These are phyloP conservation scores for Beauveria medogensis DNA, from an alignment of 2,329 filamentous ascomycete genomes.

Conservation along the genomic window DNA sequence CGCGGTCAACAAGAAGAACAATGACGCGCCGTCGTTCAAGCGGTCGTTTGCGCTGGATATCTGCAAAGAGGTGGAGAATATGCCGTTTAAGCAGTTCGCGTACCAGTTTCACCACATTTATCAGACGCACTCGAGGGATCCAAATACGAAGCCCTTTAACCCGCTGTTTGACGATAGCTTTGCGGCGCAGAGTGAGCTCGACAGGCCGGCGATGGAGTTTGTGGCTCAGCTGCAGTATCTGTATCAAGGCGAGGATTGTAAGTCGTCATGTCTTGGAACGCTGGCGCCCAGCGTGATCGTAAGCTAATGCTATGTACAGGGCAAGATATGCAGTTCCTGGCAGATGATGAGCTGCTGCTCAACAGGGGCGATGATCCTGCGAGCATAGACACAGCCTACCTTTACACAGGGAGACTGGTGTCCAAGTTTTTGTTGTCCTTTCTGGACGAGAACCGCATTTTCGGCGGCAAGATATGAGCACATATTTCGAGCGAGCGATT, in stretches of 20 bases:
- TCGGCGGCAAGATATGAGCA: slow-evolving; percentile 25
- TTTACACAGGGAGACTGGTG: slow-evolving; percentile 46
- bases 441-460: slow-evolving; percentile 39
- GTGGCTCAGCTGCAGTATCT: slow-evolving; percentile 36
- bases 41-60: slow-evolving; percentile 37
- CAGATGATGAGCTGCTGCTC: slow-evolving; percentile 38
- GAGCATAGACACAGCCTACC: slow-evolving; percentile 37
- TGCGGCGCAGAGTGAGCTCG: slow-evolving; percentile 36
- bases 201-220: slow-evolving; percentile 37
- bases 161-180: slow-evolving; percentile 41
- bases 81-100: slow-evolving; percentile 53
- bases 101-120: slow-evolving; percentile 54
- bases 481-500: neutral
- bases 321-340: slow-evolving; percentile 33
- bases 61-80: slow-evolving; percentile 45
- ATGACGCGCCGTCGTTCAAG: slow-evolving; percentile 28
- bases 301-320: slow-evolving; percentile 17
- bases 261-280: slow-evolving; percentile 19
- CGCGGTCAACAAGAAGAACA: slow-evolving; percentile 37
- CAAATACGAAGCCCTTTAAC: slow-evolving; percentile 44
- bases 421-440: slow-evolving; percentile 50
- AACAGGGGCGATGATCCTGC: slow-evolving; percentile 36
- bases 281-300: neutral
- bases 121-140: slow-evolving; percentile 46
- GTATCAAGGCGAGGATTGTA: slow-evolving; percentile 37